Evolutionary conservation across 306 rosid genomes (phyloP).

Genomic region (Rubus parviflorus): DNA sequence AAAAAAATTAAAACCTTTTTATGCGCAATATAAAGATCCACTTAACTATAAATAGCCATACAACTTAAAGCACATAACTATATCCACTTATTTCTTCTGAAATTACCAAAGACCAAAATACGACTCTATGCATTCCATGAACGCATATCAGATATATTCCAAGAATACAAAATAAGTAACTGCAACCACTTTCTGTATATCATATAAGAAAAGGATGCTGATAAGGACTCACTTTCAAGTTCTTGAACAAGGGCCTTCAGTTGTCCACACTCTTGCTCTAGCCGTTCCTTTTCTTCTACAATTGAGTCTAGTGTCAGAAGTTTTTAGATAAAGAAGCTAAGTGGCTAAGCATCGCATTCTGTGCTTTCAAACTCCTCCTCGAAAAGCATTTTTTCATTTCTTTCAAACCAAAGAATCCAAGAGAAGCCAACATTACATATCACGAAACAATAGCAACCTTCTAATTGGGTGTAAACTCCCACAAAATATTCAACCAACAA

Average conservation of each 20-base stretch:
- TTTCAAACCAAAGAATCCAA: neutral
- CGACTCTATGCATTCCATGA: neutral
- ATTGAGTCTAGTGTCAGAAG: constrained; percentile 29
- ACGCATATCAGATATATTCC: neutral
- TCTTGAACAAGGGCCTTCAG: constrained; percentile 78
- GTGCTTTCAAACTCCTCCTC: neutral
- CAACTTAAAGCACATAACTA: neutral
- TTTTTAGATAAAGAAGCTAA: neutral
- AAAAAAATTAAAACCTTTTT: neutral
- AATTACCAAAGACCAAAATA: neutral
- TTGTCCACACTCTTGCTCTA: constrained; percentile 57
- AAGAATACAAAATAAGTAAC: neutral
- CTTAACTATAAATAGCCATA: neutral
- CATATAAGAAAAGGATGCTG: constrained; percentile 10
- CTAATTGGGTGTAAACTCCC: neutral
- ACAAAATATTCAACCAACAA: neutral
- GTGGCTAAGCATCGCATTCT: neutral
- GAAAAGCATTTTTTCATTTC: neutral
- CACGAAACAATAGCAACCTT: neutral
- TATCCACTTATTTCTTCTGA: neutral
- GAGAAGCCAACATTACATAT: neutral
- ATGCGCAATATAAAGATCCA: neutral
- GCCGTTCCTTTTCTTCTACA: constrained; percentile 70
- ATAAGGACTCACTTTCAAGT: constrained; percentile 70
- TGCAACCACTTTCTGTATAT: neutral